These are phyloP conservation scores for Mucor plumbeus DNA, from an alignment of 371 early-diverging fungal species.

Conservation along the genomic window DNA sequence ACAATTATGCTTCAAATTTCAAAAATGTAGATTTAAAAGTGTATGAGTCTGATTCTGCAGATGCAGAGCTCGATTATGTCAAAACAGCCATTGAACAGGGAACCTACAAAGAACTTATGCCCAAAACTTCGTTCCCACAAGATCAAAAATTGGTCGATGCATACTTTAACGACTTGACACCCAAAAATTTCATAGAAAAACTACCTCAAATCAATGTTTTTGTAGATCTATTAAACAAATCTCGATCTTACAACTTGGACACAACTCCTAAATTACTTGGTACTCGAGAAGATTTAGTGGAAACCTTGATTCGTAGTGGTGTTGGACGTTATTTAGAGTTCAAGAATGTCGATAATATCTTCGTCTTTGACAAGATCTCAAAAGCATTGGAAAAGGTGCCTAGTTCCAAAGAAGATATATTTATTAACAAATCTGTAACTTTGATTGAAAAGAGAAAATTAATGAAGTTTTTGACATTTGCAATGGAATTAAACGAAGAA, in stretches of 20 bases:
- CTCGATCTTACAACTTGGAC: slow-evolving; percentile 80
- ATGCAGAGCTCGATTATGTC: background rate
- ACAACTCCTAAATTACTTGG: slow-evolving; percentile 78
- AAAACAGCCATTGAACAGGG: background rate
- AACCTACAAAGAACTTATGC: background rate
- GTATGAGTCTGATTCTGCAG: background rate
- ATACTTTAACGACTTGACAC: background rate
- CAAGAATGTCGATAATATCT: slow-evolving; percentile 77
- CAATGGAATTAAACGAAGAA: slow-evolving; percentile 52
- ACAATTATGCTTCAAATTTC: slow-evolving; percentile 26
- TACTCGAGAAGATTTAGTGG: slow-evolving; percentile 77
- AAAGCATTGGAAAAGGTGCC: slow-evolving; percentile 66
- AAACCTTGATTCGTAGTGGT: slow-evolving; percentile 79
- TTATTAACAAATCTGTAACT: slow-evolving; percentile 73
- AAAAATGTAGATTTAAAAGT: slow-evolving; percentile 13
- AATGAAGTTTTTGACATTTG: slow-evolving; percentile 86
- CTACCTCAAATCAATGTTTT: slow-evolving; percentile 18
- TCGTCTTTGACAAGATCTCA: slow-evolving; percentile 51
- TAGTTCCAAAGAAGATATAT: slow-evolving; percentile 93
- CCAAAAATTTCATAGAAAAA: background rate
- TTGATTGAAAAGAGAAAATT: slow-evolving; percentile 87
- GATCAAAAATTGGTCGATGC: slow-evolving; percentile 10
- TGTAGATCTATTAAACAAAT: slow-evolving; percentile 40
- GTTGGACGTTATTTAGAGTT: slow-evolving; percentile 90
- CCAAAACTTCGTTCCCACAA: background rate